Conservation (phyloP, 768 basidiomycete species). For the Trametes villosa region DNA sequence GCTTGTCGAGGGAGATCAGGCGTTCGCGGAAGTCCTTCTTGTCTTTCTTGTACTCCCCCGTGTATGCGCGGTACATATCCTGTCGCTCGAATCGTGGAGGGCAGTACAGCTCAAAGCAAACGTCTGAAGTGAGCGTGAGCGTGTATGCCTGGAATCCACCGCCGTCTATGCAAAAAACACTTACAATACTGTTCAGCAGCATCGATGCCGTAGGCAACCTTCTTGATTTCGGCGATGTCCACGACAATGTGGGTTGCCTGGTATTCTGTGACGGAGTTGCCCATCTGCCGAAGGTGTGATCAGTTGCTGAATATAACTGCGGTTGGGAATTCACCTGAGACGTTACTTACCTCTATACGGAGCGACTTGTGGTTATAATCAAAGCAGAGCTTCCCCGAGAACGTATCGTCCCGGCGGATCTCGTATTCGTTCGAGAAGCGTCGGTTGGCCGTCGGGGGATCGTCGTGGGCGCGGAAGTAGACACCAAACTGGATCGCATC, state of each 20-base stretch:
- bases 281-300: conserved; percentile 56
- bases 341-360: conserved; percentile 53
- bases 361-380: conserved; percentile 71
- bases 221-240: conserved; percentile 57
- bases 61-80: conserved; percentile 55
- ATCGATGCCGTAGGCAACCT: conserved; percentile 62
- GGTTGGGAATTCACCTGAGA: too few species aligned
- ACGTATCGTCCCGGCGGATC: conserved; percentile 44
- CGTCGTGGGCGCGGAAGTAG: conserved; percentile 43
- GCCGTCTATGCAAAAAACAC: too few species aligned
- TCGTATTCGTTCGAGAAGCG: conserved; percentile 75
- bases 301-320: not conserved
- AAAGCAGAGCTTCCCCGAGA: conserved; percentile 58
- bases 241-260: conserved; percentile 54
- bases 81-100: conserved; percentile 68
- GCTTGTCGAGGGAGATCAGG: conserved; percentile 57
- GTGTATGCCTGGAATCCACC: too few species aligned
- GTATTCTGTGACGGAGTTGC: conserved; percentile 54
- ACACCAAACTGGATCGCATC: conserved; percentile 71
- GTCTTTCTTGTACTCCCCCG: conserved; percentile 45
- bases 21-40: conserved; percentile 56
- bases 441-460: conserved; percentile 24
- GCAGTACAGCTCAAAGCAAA: conserved; percentile 66
- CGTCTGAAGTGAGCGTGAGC: conserved; percentile 43
- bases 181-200: conserved; percentile 57